Conservation (phyloP, 176 grass and related monocot genomes). For the Musa itinerans region DNA sequence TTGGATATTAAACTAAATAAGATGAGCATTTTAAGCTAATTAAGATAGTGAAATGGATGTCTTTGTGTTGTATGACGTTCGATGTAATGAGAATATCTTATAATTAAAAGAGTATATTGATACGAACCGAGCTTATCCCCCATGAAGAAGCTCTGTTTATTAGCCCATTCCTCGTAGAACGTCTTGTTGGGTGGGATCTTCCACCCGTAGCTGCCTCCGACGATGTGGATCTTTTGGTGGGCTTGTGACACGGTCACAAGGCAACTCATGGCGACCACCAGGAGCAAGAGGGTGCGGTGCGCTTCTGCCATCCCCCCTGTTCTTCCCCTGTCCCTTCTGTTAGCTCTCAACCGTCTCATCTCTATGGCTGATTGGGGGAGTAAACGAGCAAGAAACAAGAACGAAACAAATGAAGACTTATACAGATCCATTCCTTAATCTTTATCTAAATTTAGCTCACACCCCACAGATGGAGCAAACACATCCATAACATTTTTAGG, state of each 20-base stretch:
- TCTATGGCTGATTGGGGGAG: background rate
- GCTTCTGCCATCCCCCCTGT: constrained; percentile 6
- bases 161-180: constrained; percentile 68
- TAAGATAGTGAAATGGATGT: too few relatives aligned
- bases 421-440: background rate
- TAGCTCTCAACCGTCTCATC: background rate
- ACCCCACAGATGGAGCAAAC: background rate
- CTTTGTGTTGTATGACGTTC: too few relatives aligned
- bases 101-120: too few relatives aligned
- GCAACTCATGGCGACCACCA: constrained; percentile 24
- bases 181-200: constrained; percentile 50
- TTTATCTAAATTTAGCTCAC: background rate
- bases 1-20: too few relatives aligned
- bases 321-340: background rate
- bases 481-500: background rate
- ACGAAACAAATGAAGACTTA: background rate
- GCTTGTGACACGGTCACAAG: constrained; percentile 38
- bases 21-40: too few relatives aligned
- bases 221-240: constrained; percentile 53
- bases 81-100: background rate
- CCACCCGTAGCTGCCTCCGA: constrained; percentile 86
- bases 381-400: background rate
- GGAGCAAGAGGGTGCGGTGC: constrained; percentile 26
- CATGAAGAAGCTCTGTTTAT: constrained; percentile 35
- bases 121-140: constrained; percentile 63